Evolutionary conservation across 1,284 basidiomycete genomes (phyloP), one percentile per base, ranked within the genome.

Genomic region (Marasmius oreades): DNA sequence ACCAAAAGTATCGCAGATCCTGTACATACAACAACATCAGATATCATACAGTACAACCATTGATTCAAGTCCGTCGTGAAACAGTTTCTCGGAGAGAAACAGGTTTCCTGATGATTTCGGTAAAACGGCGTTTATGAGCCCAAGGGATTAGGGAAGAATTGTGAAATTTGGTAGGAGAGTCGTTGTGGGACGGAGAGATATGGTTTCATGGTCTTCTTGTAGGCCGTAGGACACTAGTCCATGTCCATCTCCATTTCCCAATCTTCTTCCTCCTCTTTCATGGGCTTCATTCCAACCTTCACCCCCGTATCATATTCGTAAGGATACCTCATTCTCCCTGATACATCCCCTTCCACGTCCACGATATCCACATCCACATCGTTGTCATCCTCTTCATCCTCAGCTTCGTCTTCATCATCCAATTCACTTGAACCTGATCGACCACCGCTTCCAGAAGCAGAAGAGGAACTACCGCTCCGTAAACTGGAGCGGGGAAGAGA

Each of bases 241-340:
- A 76, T 68, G 44, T 73, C 74, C 75, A 75, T 76, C 11, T 76
- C 75, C 73, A 76, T 72, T 33, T 75, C 73, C 69, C 59, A 57
- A 43, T 58, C 56, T 33, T 58, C 56, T 34, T 58, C 47, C 18
- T 50, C 47, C 47, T 50, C 56, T 28, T 58, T 58, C 55, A 50
- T 57, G 12, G 51, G 45, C 28, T 53, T 51, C 44, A 57, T 20
- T 11, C 43, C 42, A 31, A 46, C 42, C 23, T 53, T 53, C 23
- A 42, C 52, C 8, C 18, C 39, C 2, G 28, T 45, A 20, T 46
- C 26, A 53, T 45, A 53, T 11, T 43, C 43, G 18, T 43, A 28
- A 18, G 36, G 52, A 33, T 50, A 50, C 28, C 47, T 50, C 28
- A 31, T 18, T 26, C 18, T 42, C 4, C 24, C 24, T n/a, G 28